Conservation (phyloP, 1,284 basidiomycete species). For the Exobasidium cylindrosporum region DNA sequence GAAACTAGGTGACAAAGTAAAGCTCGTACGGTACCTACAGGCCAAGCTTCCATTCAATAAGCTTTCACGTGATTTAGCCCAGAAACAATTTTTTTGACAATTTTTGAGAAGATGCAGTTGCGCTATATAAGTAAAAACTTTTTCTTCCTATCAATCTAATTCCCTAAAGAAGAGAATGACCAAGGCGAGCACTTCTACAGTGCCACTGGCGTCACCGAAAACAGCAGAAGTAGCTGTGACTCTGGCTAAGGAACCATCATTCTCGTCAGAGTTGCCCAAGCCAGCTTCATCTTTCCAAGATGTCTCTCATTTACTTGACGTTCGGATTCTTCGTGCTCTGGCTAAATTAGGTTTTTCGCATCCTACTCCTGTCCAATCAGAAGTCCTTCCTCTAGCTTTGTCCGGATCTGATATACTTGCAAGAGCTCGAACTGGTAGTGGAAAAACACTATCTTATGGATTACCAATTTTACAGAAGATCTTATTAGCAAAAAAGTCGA, state of each 20-base stretch:
- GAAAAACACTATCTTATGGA: conserved; percentile 95
- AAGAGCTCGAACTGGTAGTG: conserved; percentile 87
- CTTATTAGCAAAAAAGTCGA: conserved; percentile 67
- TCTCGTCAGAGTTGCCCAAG: not conserved
- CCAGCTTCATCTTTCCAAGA: conserved; percentile 1
- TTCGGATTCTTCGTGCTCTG: conserved; percentile 69
- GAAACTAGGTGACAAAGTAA: too few species aligned
- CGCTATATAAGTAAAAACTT: too few species aligned
- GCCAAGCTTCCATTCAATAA: too few species aligned
- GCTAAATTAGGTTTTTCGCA: conserved; percentile 77
- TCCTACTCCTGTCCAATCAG: conserved; percentile 76
- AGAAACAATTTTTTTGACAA: too few species aligned
- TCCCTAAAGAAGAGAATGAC: not conserved
- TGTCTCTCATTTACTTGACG: conserved; percentile 31
- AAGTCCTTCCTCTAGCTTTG: conserved; percentile 76
- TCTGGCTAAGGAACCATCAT: not conserved
- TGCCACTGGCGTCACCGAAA: not conserved
- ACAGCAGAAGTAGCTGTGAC: not conserved
- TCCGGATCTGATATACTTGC: conserved; percentile 90
- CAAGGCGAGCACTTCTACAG: not conserved
- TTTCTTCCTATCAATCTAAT: too few species aligned
- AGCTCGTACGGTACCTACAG: too few species aligned
- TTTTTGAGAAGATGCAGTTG: too few species aligned
- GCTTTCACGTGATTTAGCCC: too few species aligned
- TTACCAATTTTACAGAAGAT: conserved; percentile 88